Conservation (phyloP, 1,284 basidiomycete genomes). For the Irpex rosettiformis region DNA sequence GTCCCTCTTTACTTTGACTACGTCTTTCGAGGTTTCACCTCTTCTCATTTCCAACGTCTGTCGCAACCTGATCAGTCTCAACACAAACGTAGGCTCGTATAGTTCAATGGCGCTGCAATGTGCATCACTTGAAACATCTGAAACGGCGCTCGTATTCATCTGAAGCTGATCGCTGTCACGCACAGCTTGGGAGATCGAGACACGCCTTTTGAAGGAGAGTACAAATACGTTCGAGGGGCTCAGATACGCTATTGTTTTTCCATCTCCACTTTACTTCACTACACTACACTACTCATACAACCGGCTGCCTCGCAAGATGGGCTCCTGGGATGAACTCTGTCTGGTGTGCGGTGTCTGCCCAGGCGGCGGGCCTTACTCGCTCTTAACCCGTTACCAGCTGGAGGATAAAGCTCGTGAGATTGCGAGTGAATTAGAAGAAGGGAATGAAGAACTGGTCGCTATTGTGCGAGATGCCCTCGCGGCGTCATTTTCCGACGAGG, state of each 20-base stretch:
- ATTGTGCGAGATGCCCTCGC: slow-evolving; percentile 4
- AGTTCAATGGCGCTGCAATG: too few relatives aligned
- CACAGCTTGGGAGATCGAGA: not conserved
- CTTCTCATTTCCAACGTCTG: too few relatives aligned
- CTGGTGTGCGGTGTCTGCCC: slow-evolving; percentile 6
- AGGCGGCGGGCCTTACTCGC: not conserved
- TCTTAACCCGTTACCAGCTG: not conserved
- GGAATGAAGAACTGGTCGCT: not conserved
- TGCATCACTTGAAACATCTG: not conserved
- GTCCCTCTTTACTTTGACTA: too few relatives aligned
- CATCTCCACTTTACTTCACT: not conserved
- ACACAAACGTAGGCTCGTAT: too few relatives aligned
- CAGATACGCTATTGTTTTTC: not conserved
- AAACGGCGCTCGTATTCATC: not conserved
- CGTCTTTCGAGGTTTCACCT: too few relatives aligned
- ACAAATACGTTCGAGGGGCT: too few relatives aligned
- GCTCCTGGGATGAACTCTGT: slow-evolving; percentile 13
- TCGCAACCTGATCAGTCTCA: too few relatives aligned
- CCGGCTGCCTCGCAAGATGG: slow-evolving; percentile 4
- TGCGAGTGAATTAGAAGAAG: slow-evolving; percentile 1
- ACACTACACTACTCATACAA: not conserved
- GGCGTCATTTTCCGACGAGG: not conserved
- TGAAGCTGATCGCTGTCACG: not conserved
- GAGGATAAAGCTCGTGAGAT: slow-evolving; percentile 5
- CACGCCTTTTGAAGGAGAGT: not conserved